These are phyloP conservation scores for Ceratocystis huliohia DNA, from an alignment of 2,329 filamentous ascomycete genomes.

Conservation along the genomic window DNA sequence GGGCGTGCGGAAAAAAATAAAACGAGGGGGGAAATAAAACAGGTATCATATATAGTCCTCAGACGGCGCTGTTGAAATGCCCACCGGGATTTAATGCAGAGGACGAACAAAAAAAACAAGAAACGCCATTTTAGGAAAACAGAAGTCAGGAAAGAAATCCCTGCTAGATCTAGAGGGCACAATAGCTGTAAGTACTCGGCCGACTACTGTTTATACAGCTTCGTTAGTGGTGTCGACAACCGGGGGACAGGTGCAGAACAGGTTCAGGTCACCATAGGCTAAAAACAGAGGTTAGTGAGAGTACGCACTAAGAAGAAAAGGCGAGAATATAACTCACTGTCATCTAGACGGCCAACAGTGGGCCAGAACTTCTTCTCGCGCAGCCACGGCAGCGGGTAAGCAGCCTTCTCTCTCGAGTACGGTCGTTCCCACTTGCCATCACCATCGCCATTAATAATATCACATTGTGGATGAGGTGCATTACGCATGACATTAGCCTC, in stretches of 20 bases:
- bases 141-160: background rate
- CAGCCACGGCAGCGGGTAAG: conserved; percentile 71
- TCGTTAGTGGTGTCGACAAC: conserved; percentile 49
- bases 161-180: background rate
- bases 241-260: conserved; percentile 89
- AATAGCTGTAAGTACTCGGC: background rate
- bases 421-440: conserved; percentile 60
- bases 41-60: conserved; percentile 4
- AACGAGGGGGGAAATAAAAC: background rate
- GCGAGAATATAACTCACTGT: conserved; percentile 47
- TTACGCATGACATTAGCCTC: conserved; percentile 79
- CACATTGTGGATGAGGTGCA: conserved; percentile 72
- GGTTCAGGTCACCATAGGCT: conserved; percentile 83
- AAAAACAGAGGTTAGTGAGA: background rate
- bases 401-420: conserved; percentile 70
- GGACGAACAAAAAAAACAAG: conserved; percentile 13
- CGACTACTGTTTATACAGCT: conserved; percentile 16
- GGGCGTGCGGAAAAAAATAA: background rate
- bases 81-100: conserved; percentile 5
- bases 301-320: background rate
- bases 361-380: conserved; percentile 98
- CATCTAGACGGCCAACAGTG: conserved; percentile 70
- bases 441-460: conserved; percentile 51
- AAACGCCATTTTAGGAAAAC: conserved; percentile 5
- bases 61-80: conserved; percentile 15